These are phyloP conservation scores for Immersiporthe knoxdaviesiana DNA, from an alignment of 2,329 filamentous ascomycete genomes.

Conservation along the genomic window DNA sequence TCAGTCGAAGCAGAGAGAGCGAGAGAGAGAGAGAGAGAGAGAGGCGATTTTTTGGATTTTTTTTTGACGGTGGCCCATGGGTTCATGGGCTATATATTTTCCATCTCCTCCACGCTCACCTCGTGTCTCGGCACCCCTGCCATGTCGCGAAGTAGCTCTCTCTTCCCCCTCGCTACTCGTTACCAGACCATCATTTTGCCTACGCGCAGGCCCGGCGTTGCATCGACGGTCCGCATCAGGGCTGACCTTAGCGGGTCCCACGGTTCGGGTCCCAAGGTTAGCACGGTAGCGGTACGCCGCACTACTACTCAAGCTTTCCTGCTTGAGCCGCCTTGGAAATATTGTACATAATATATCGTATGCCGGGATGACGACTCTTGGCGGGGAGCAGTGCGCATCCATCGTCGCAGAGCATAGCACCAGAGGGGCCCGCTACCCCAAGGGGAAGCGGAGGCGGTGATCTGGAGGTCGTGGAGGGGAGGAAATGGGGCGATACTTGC, in stretches of 20 bases:
- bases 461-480: conserved; percentile 10
- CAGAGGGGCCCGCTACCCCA: conserved; percentile 14
- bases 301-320: neutral
- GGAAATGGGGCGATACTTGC: conserved; percentile 9
- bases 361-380: conserved; percentile 2
- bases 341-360: too few relatives aligned
- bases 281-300: too few relatives aligned
- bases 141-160: neutral
- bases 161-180: neutral
- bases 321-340: neutral
- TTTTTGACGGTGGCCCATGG: neutral
- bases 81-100: conserved; percentile 2
- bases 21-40: too few relatives aligned
- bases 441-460: conserved; percentile 17
- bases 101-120: neutral
- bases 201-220: neutral
- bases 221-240: neutral
- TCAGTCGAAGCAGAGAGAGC: neutral
- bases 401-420: neutral
- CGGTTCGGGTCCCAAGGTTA: neutral
- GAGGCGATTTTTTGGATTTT: neutral
- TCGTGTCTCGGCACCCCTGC: neutral
- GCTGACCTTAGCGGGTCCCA: neutral
- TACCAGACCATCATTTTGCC: neutral
- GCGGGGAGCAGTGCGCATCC: neutral